These are phyloP conservation scores for Cynanchum wilfordii DNA, from an alignment of 257 asterid genomes.

Conservation along the genomic window DNA sequence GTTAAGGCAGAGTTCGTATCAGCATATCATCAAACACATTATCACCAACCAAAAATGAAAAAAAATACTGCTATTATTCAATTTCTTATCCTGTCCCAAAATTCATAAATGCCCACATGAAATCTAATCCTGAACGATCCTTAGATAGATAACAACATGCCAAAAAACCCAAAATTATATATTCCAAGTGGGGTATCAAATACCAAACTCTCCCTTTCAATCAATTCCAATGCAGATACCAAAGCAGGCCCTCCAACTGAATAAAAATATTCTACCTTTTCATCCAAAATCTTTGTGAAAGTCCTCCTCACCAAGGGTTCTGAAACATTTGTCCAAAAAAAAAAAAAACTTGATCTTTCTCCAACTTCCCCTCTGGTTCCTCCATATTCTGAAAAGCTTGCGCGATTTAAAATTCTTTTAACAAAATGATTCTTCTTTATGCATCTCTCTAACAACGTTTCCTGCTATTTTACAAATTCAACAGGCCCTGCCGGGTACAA, in stretches of 20 bases:
- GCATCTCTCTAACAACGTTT: background rate
- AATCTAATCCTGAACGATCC: conserved; percentile 23
- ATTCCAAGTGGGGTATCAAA: conserved; percentile 22
- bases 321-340: background rate
- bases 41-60: conserved; percentile 4
- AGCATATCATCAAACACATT: conserved; percentile 7
- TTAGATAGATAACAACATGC: conserved; percentile 23
- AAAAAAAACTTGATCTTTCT: background rate
- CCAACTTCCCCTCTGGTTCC: background rate
- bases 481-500: background rate
- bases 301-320: background rate
- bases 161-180: background rate
- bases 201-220: conserved; percentile 24
- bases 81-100: conserved; percentile 29
- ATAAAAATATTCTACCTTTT: conserved; percentile 23
- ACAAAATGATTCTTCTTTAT: background rate
- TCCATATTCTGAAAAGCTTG: background rate
- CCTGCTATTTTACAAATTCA: background rate
- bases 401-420: background rate
- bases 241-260: conserved; percentile 20
- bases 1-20: background rate
- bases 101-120: conserved; percentile 32
- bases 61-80: conserved; percentile 9
- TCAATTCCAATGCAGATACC: conserved; percentile 27
- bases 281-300: conserved; percentile 12